A percentile compares a stretch with the other conserved stretches of the same genome.
Conservation (phyloP, 257 asterid species). For the Lithospermum erythrorhizon region DNA sequence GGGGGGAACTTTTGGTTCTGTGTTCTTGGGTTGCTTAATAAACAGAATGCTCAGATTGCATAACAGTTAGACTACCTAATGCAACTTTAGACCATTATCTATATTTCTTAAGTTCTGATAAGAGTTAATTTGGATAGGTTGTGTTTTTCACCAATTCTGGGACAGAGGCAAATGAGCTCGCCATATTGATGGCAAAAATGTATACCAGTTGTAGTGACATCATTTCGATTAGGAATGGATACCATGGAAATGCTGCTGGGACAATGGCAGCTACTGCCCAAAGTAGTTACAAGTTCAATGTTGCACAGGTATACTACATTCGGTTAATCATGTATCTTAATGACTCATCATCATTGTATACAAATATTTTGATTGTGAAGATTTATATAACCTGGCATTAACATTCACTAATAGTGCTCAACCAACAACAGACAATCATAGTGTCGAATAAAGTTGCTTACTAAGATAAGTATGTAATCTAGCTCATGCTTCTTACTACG, state of each 20-base stretch:
- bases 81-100: not conserved
- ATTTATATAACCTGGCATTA: not conserved
- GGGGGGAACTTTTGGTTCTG: too few species aligned
- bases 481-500: not conserved
- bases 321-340: not conserved
- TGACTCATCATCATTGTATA: too few species aligned
- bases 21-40: not conserved
- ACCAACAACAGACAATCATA: not conserved
- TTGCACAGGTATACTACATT: conserved; percentile 53
- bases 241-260: conserved; percentile 87
- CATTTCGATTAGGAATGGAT: conserved; percentile 71
- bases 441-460: not conserved
- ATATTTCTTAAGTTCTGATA: not conserved
- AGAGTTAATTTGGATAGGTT: conserved; percentile 31
- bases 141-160: conserved; percentile 93
- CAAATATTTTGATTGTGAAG: not conserved
- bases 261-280: conserved; percentile 91
- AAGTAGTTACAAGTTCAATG: conserved; percentile 72
- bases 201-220: conserved; percentile 68
- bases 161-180: conserved; percentile 92
- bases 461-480: not conserved
- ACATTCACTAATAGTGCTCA: not conserved
- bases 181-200: conserved; percentile 71
- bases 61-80: not conserved
- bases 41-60: not conserved